Evolutionary conservation across 2,329 filamentous ascomycete species (phyloP).

Genomic region (Ceratocystis huliohia): DNA sequence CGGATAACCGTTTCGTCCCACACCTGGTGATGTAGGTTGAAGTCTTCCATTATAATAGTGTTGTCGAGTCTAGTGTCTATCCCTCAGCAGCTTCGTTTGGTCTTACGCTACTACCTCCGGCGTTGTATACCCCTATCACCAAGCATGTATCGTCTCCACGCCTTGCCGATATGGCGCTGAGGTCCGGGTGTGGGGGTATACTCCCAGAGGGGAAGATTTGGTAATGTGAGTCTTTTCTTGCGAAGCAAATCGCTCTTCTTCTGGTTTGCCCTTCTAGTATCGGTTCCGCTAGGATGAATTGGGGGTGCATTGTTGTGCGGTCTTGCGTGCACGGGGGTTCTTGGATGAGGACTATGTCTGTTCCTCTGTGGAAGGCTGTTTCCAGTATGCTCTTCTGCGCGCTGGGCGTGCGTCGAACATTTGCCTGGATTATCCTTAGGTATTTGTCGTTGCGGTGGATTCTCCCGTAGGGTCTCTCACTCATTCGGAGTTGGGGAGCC

Average conservation of each 20-base stretch:
- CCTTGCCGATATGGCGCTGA: not conserved
- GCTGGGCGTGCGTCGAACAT: not conserved
- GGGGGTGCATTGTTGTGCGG: not conserved
- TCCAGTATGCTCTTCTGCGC: slow-evolving; percentile 5
- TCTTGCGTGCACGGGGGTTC: not conserved
- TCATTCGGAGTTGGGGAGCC: not conserved
- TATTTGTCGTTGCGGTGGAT: not conserved
- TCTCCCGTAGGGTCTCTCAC: not conserved
- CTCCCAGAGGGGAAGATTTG: too few species aligned
- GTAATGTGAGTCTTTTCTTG: not conserved
- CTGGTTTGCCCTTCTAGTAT: not conserved
- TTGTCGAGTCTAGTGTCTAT: not conserved
- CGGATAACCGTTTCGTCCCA: not conserved
- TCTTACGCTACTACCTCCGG: not conserved
- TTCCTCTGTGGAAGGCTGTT: not conserved
- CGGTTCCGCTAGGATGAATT: not conserved
- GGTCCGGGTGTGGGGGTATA: slow-evolving; percentile 1
- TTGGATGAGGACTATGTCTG: slow-evolving; percentile 5
- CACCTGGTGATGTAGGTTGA: not conserved
- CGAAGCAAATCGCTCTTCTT: not conserved
- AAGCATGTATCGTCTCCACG: not conserved
- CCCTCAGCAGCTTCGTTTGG: not conserved
- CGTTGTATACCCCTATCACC: slow-evolving; percentile 10
- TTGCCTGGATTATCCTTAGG: not conserved
- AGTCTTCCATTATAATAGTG: slow-evolving; percentile 7